A percentile compares a stretch with the other conserved stretches of the same genome.
phyloP scores from a whole-genome alignment of 345 rosid genomes.

The Cardiospermum halicacabum region DNA sequence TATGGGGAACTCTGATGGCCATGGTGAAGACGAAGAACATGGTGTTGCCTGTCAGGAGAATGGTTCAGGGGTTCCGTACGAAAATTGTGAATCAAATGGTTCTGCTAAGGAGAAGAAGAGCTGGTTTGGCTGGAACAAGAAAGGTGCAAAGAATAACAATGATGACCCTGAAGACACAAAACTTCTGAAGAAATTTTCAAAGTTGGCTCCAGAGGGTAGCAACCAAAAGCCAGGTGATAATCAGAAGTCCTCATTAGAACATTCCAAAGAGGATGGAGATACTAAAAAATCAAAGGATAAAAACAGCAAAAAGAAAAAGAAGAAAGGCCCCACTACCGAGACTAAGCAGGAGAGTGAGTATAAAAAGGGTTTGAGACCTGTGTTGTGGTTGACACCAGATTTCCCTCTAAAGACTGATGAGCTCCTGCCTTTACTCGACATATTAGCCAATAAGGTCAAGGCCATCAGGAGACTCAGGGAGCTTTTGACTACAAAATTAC shows the following conservation, averaged over 20 bases:
- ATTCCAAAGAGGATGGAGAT: slow-evolving; percentile 57
- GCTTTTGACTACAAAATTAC: slow-evolving; percentile 95
- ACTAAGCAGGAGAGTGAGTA: slow-evolving; percentile 79
- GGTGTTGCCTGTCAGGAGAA: slow-evolving; percentile 55
- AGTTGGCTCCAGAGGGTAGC: slow-evolving; percentile 67
- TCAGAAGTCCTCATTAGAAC: slow-evolving; percentile 57
- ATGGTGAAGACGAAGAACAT: slow-evolving; percentile 69
- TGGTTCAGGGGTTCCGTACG: slow-evolving; percentile 51
- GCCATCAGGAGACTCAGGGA: slow-evolving; percentile 96
- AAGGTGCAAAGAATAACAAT: slow-evolving; percentile 46
- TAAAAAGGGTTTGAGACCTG: slow-evolving; percentile 94
- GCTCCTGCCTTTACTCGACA: slow-evolving; percentile 90
- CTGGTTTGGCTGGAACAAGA: slow-evolving; percentile 95
- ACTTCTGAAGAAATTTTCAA: slow-evolving; percentile 61
- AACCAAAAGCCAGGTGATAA: slow-evolving; percentile 49
- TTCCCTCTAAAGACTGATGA: slow-evolving; percentile 91
- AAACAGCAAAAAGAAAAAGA: slow-evolving; percentile 73
- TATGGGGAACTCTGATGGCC: slow-evolving; percentile 59
- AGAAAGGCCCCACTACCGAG: slow-evolving; percentile 52
- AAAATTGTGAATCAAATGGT: slow-evolving; percentile 54
- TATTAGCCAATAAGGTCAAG: slow-evolving; percentile 96
- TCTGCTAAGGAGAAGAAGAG: slow-evolving; percentile 78
- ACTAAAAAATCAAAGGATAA: slow-evolving; percentile 74
- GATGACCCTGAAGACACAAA: slow-evolving; percentile 70
- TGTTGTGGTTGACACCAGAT: slow-evolving; percentile 91